phyloP scores from a whole-genome alignment of 805 yeast species.

The Torulaspora quercuum region DNA sequence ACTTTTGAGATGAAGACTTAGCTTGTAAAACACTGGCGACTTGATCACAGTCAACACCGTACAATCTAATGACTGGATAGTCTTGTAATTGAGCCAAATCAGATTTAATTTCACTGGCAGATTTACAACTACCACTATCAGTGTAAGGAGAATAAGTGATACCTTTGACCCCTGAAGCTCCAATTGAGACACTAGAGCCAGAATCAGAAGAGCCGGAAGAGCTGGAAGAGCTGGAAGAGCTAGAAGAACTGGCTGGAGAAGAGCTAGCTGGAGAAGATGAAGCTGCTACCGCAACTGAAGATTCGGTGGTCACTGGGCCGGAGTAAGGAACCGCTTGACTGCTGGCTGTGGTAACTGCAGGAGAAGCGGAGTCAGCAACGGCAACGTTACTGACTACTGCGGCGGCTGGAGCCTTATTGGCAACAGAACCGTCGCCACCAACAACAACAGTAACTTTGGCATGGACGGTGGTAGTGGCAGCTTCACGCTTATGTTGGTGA shows the following conservation, averaged over 20 bases:
- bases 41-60: conserved; percentile 85
- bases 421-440: conserved; percentile 30
- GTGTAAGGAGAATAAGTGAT: conserved; percentile 80
- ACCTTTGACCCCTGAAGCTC: conserved; percentile 57
- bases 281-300: conserved; percentile 18
- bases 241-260: conserved; percentile 33
- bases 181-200: conserved; percentile 33
- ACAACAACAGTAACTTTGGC: conserved; percentile 40
- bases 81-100: conserved; percentile 54
- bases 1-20: conserved; percentile 58
- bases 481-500: conserved; percentile 58
- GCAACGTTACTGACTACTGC: conserved; percentile 31
- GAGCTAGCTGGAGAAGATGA: conserved; percentile 18
- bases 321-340: neutral
- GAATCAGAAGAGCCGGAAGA: conserved; percentile 36
- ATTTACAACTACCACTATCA: conserved; percentile 64
- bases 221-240: conserved; percentile 36
- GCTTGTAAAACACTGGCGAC: conserved; percentile 69
- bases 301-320: conserved; percentile 18
- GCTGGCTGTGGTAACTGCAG: conserved; percentile 33
- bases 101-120: conserved; percentile 51
- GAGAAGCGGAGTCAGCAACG: conserved; percentile 30
- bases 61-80: conserved; percentile 64
- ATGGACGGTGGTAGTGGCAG: conserved; percentile 50
- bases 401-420: conserved; percentile 29